Evolutionary conservation across 371 early-diverging fungal genomes (phyloP).

Genomic region (Mucor lusitanicus): DNA sequence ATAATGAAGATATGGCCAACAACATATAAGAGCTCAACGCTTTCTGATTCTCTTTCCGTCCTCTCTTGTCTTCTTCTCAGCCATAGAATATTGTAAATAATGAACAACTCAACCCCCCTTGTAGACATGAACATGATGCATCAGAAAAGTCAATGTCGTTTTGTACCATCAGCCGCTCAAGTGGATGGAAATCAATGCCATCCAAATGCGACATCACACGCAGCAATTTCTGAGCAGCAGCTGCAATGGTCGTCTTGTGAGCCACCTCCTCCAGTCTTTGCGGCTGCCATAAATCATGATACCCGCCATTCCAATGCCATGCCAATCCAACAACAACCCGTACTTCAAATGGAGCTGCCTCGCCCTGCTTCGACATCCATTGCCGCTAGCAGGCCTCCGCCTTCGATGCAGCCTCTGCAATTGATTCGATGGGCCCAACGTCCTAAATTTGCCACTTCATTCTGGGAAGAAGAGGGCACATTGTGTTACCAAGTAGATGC

Average conservation of each 20-base stretch:
- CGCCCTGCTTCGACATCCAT: neutral
- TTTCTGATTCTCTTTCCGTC: neutral
- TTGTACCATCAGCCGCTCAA: neutral
- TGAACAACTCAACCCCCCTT: neutral
- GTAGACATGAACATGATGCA: neutral
- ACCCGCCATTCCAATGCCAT: neutral
- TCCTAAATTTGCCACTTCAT: conserved; percentile 68
- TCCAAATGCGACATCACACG: neutral
- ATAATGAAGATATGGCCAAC: neutral
- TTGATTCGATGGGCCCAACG: conserved; percentile 18
- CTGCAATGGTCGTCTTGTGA: neutral
- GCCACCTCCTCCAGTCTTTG: neutral
- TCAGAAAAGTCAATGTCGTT: neutral
- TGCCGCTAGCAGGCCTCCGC: neutral
- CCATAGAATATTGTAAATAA: neutral
- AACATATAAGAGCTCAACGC: neutral
- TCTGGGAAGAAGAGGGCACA: conserved; percentile 84
- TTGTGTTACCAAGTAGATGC: conserved; percentile 79
- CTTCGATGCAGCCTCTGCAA: neutral
- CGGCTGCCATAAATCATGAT: neutral
- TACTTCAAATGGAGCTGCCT: neutral
- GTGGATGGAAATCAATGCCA: neutral
- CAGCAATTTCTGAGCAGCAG: neutral
- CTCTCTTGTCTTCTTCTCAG: neutral
- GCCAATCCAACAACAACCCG: neutral